A percentile compares a stretch with the other conserved stretches of the same genome.
phyloP scores from a whole-genome alignment of 805 yeast genomes.

The Candida pini region DNA sequence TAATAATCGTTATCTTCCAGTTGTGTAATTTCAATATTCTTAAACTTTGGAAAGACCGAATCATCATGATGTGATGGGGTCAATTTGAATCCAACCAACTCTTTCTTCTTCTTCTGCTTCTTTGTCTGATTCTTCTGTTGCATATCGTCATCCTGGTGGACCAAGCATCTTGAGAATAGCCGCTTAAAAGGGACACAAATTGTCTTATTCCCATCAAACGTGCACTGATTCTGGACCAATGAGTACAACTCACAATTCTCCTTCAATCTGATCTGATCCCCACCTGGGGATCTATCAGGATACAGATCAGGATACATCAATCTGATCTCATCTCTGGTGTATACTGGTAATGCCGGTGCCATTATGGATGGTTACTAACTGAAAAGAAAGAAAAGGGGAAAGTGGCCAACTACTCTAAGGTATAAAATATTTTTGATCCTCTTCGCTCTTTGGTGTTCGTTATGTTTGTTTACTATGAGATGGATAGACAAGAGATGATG shows the following conservation, averaged over 20 bases:
- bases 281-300: slow-evolving; percentile 14
- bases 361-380: no score
- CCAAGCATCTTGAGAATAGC: slow-evolving; percentile 38
- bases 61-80: slow-evolving; percentile 19
- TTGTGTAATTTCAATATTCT: slow-evolving; percentile 35
- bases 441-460: neutral
- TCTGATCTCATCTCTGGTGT: slow-evolving; percentile 32
- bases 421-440: no score
- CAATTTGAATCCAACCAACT: slow-evolving; percentile 25
- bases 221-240: slow-evolving; percentile 43
- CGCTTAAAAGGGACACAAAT: slow-evolving; percentile 45
- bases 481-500: neutral
- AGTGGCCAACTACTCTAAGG: no score
- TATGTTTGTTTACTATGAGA: neutral
- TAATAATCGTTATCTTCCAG: slow-evolving; percentile 29
- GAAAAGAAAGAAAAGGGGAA: no score
- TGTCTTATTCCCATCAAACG: slow-evolving; percentile 36
- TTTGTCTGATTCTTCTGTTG: no score
- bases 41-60: slow-evolving; percentile 10
- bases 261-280: no score
- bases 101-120: slow-evolving; percentile 14
- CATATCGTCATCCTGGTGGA: slow-evolving; percentile 20
- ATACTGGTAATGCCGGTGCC: slow-evolving; percentile 50
- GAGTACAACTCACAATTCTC: slow-evolving; percentile 30
- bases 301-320: slow-evolving; percentile 21